These are phyloP conservation scores for Hypericum androsaemum DNA, from an alignment of 345 rosid species.

Conservation along the genomic window DNA sequence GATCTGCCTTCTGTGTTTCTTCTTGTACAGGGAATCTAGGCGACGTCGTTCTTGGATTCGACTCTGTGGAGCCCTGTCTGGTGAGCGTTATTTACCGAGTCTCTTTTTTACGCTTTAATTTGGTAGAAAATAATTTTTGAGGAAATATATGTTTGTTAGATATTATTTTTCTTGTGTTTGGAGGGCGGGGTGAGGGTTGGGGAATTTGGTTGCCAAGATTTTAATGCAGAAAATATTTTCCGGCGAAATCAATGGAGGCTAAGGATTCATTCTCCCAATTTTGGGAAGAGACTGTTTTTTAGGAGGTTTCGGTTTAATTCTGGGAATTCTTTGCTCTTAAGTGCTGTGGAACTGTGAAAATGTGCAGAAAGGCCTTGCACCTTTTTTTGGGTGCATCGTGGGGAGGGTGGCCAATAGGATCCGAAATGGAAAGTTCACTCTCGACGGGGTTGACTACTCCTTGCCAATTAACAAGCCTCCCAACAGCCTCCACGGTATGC, in stretches of 20 bases:
- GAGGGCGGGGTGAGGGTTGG: too few species aligned
- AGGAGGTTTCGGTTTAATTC: background rate
- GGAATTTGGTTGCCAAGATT: too few species aligned
- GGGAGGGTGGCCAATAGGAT: slow-evolving; percentile 92
- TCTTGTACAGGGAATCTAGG: too few species aligned
- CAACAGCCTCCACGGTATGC: slow-evolving; percentile 83
- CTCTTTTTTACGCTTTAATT: too few species aligned
- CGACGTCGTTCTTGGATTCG: slow-evolving; percentile 90
- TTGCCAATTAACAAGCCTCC: slow-evolving; percentile 86
- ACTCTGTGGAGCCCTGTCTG: slow-evolving; percentile 75
- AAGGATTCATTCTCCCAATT: background rate
- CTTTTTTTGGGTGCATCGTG: slow-evolving; percentile 88
- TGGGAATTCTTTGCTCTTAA: background rate
- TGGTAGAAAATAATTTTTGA: too few species aligned
- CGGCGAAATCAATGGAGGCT: too few species aligned
- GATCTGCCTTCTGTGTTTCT: too few species aligned
- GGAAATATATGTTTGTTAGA: too few species aligned
- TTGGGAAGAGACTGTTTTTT: too few species aligned
- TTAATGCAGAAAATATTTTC: too few species aligned
- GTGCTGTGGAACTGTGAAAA: slow-evolving; percentile 1
- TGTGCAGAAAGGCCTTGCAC: slow-evolving; percentile 65
- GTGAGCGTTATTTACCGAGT: slow-evolving; percentile 24
- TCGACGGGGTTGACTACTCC: slow-evolving; percentile 55
- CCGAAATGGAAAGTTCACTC: slow-evolving; percentile 70
- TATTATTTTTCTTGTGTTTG: too few species aligned